Conservation (phyloP, 805 yeast species). For the Starmerella cellae region DNA sequence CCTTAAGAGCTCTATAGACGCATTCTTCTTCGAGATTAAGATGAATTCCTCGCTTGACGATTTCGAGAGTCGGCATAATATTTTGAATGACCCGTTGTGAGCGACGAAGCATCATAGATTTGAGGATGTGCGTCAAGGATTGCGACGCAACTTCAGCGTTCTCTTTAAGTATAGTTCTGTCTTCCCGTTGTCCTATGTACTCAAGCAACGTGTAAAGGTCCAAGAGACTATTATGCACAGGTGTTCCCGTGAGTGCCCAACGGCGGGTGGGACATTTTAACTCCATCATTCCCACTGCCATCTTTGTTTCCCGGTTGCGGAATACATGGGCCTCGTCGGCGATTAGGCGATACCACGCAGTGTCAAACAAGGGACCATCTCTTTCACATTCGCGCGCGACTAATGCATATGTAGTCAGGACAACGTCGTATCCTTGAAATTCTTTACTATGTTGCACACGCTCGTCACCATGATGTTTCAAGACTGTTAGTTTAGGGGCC, state of each 20-base stretch:
- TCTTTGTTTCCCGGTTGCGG: conserved; percentile 37
- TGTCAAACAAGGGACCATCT: conserved; percentile 22
- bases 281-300: conserved; percentile 35
- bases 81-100: conserved; percentile 31
- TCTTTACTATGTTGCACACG: conserved; percentile 17
- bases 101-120: conserved; percentile 34
- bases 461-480: conserved; percentile 27
- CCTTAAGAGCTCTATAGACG: neutral
- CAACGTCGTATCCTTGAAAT: conserved; percentile 26
- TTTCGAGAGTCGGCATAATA: conserved; percentile 13
- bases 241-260: conserved; percentile 56
- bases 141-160: neutral
- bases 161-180: no score
- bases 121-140: conserved; percentile 13
- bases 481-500: conserved; percentile 27
- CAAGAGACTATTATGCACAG: conserved; percentile 42
- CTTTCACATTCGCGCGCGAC: conserved; percentile 23
- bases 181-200: conserved; percentile 26
- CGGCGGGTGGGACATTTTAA: conserved; percentile 33
- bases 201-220: conserved; percentile 41
- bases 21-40: neutral
- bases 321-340: conserved; percentile 56
- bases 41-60: neutral
- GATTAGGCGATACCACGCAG: conserved; percentile 41
- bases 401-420: conserved; percentile 27